phyloP scores from a whole-genome alignment of 768 basidiomycete genomes.

The Sarcodon aspratus region DNA sequence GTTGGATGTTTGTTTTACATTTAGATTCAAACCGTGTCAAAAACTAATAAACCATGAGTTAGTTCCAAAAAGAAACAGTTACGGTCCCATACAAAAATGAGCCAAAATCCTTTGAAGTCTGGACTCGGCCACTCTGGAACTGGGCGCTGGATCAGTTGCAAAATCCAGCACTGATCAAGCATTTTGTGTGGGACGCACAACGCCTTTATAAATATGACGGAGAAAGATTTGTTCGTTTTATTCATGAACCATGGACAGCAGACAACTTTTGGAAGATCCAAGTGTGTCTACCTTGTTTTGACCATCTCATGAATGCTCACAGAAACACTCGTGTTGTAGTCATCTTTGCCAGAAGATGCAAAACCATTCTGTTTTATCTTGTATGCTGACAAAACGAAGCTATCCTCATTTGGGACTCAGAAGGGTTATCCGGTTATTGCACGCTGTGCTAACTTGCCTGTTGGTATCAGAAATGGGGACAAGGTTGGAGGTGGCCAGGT shows the following conservation, averaged over 20 bases:
- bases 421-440: slow-evolving; percentile 13
- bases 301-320: not conserved
- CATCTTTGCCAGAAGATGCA: slow-evolving; percentile 4
- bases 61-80: slow-evolving; percentile 11
- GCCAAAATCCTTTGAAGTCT: slow-evolving; percentile 10
- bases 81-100: slow-evolving; percentile 9
- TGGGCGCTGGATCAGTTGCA: slow-evolving; percentile 18
- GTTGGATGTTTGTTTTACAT: not conserved
- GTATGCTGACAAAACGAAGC: slow-evolving; percentile 11
- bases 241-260: slow-evolving; percentile 27
- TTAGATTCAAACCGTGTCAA: no score
- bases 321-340: not conserved
- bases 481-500: slow-evolving; percentile 10
- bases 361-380: slow-evolving; percentile 5
- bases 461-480: slow-evolving; percentile 7
- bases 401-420: slow-evolving; percentile 8
- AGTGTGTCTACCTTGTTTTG: slow-evolving; percentile 12
- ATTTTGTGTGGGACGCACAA: slow-evolving; percentile 22
- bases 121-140: slow-evolving; percentile 12
- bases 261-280: slow-evolving; percentile 25
- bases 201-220: slow-evolving; percentile 17
- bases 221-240: slow-evolving; percentile 14
- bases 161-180: slow-evolving; percentile 12
- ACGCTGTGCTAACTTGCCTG: slow-evolving; percentile 9
- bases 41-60: not conserved